Evolutionary conservation across 805 yeast genomes (phyloP).

Genomic region (Saturnispora halmiae): DNA sequence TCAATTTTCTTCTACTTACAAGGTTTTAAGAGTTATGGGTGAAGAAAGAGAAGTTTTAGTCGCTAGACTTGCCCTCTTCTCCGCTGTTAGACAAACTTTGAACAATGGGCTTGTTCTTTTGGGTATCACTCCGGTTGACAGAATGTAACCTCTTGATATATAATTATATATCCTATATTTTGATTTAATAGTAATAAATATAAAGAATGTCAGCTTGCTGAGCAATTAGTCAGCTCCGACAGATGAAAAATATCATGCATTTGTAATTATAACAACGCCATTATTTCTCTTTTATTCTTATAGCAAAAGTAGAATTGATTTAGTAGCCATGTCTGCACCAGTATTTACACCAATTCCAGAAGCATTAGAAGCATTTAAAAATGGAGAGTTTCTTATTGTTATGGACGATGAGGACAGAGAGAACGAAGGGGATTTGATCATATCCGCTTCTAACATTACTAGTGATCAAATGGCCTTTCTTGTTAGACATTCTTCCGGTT

Average conservation of each 20-base stretch:
- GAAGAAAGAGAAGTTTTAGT: conserved; percentile 78
- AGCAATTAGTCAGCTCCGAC: conserved; percentile 8
- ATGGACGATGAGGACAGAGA: conserved; percentile 96
- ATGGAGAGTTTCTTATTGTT: conserved; percentile 83
- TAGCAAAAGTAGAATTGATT: no score
- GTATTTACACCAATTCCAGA: conserved; percentile 51
- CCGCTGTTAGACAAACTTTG: conserved; percentile 82
- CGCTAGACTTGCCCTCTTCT: conserved; percentile 87
- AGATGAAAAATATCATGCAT: not conserved
- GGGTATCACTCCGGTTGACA: conserved; percentile 96
- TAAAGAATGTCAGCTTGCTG: no score
- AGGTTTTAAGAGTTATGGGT: conserved; percentile 93
- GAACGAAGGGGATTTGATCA: conserved; percentile 93
- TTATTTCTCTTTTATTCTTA: no score
- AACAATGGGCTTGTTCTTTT: conserved; percentile 81
- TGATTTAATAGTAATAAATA: conserved; percentile 1
- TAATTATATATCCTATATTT: not conserved
- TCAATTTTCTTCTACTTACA: conserved; percentile 92
- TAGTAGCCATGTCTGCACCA: conserved; percentile 7
- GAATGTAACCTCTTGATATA: conserved; percentile 55
- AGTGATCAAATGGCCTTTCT: conserved; percentile 89
- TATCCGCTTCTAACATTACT: conserved; percentile 78
- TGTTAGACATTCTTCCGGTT: conserved; percentile 82
- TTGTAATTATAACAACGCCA: no score
- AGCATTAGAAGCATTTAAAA: conserved; percentile 61